Base-by-base conservation (phyloP, 192 early-diverging fungal species). In the Podila epicladia region DNA sequence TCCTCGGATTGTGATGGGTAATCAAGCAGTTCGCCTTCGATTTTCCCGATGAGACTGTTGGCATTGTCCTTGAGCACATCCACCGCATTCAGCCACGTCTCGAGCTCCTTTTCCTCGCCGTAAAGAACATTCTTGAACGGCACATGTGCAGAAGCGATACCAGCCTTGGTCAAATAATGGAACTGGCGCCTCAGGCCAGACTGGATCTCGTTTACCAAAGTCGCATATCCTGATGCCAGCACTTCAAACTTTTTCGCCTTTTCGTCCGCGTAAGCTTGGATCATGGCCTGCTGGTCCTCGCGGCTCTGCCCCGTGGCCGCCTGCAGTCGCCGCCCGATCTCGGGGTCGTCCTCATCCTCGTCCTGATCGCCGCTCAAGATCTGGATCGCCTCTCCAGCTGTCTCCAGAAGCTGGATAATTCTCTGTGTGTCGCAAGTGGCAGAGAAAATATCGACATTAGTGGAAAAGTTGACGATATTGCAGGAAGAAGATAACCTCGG, bases 81-180 rank as follows among this genome's bases (percentile, higher is more conserved):
- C 9, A 73, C 84, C 0, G 84, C 84, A 62, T 82, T 82, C 31
- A 82, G 58, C 84, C 84, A 85, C 24, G 71, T 85, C 33, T 85
- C 84, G 11, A 77, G 64, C 64, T 85, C 84, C 66, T 85, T 85
- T 13, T 72, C 78, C 64, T 85, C 84, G 0, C 84, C 84, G 64
- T 85, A 85, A 4, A 82, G 72, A 24, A 85, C 79, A 26, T 74
- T 77, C 53, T 71, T 69, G 65, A 85, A 82, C 3, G 84, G 84
- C 9, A 85, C 75, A 31, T 85, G 78, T 3, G 78, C 72, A 5
- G 78, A 73, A 12, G 84, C 57, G 50, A 85, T 85, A 0, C 84
- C 84, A 20, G 80, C 75, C 28, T 77, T 82, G 50, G 78, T 80
- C 71, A 85, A 59, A 26, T 73, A 65, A 38, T 72, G 84, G 71